Base-by-base conservation (phyloP, 805 yeast genomes). In the Kurtzmaniella cleridarum region DNA sequence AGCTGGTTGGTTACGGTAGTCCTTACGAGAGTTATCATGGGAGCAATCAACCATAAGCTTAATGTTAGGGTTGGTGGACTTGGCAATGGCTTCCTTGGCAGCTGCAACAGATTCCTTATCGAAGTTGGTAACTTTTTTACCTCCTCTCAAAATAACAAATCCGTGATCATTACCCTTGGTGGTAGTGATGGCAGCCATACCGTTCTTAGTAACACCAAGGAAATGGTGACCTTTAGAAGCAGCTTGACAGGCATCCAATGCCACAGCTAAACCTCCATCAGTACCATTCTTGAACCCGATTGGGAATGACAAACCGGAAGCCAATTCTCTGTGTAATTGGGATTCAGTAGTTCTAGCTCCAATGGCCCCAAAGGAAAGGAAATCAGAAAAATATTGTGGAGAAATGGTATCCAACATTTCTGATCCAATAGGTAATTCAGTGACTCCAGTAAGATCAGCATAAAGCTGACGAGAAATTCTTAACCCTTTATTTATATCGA, bases 341-440 rank as follows among this genome's bases (percentile, higher is more conserved):
- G 97, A 91, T 70, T 91, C 98, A 35, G 98, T 91, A 42, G 98
- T 91, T 73, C 98, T 83, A 41, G 98, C 98, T 59, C 98, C 98
- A 66, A 91, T 90, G 44, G 98, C 98, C 56, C 98, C 98, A 50
- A 91, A 80, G 27, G 95, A 84, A 49, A 91, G 75, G 52, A 90
- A 74, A 62, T 93, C 98, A 18, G 91, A 81, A 50, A 91, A 75
- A 75, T 76, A 91, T 74, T 91, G 98, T 14, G 98, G 98, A 27
- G 96, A 86, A 47, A 91, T 91, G 44, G 98, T 93, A 64, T 91
- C 98, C 64, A 91, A 79, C 98, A 91, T 93, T 69, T 91, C 98
- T 32, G 93, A 83, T 39, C 95, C 98, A 55, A 91, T 91, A 40
- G 98, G 98, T 41, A 91, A 62, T 42, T 89, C 91, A 32, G 54